Evolutionary conservation across 495 filamentous ascomycete species (phyloP), one percentile per base, ranked within the genome.

Genomic region (Penicillium manginii): DNA sequence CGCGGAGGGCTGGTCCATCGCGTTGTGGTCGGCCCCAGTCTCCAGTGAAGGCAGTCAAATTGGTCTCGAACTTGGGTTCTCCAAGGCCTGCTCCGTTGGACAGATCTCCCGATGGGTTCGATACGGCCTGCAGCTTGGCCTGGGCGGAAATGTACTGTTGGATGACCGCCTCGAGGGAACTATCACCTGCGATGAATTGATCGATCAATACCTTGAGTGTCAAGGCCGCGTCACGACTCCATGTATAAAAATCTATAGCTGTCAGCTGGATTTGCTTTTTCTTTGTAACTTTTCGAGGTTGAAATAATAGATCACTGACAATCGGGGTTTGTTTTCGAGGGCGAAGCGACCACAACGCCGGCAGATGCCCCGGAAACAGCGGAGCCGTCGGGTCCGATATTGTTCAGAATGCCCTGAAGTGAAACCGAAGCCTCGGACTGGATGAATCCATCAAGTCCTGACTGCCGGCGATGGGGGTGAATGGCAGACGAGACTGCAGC

Each of bases 21-120:
- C 81, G 77, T 64, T 89, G 86, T 15, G 85, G 85, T 19, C 85
- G 73, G 40, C 85, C 86, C 86, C 86, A 88, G 2, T 73, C 61
- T 17, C 75, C 84, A 17, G 75, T 78, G 66, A 82, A 88, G 4
- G 78, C 73, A 40, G 71, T 76, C 4, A 79, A 72, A 61, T 87
- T 73, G 12, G 79, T 79, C 32, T 84, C 68, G 54, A 83, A 88
- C 58, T 89, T 89, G 2, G 86, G 85, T 57, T 88, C 86, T 19
- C 78, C 86, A 10, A 89, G 77, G 9, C 83, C 83, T 18, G 76
- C 71, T 8, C 80, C 76, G 50, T 76, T 70, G 10, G 73, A 66
- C 35, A 85, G 76, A n/a, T 70, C 66, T 10, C 84, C 84, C 5
- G 69, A 74, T 18, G 67, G 71, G 61, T 70, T 72, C 10, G 71